Conservation (phyloP, 768 basidiomycete species). For the Leccinum incarnatum region DNA sequence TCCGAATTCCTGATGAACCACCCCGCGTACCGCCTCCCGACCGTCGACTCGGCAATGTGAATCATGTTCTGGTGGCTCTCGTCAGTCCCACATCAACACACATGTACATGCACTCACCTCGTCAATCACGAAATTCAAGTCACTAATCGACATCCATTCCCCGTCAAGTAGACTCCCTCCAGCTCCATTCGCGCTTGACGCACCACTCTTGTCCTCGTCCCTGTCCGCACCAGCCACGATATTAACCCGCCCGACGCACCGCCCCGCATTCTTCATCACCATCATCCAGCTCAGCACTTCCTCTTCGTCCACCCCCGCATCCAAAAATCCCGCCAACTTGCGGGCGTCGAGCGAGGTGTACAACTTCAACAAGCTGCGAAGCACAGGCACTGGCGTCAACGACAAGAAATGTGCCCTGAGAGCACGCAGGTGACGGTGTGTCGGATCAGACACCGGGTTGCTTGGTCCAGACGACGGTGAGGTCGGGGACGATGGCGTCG, state of each 20-base stretch:
- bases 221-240: slow-evolving; percentile 43
- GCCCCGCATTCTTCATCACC: slow-evolving; percentile 88
- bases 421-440: slow-evolving; percentile 77
- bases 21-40: slow-evolving; percentile 89
- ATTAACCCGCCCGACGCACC: slow-evolving; percentile 55
- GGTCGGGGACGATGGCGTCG: slow-evolving; percentile 33
- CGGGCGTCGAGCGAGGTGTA: slow-evolving; percentile 91
- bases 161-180: slow-evolving; percentile 72
- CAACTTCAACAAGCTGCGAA: slow-evolving; percentile 89
- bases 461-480: slow-evolving; percentile 20
- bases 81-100: background rate
- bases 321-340: slow-evolving; percentile 90
- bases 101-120: slow-evolving; percentile 53
- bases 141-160: slow-evolving; percentile 83
- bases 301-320: slow-evolving; percentile 75
- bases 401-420: slow-evolving; percentile 82
- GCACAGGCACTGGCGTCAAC: slow-evolving; percentile 74
- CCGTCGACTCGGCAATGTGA: slow-evolving; percentile 91
- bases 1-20: slow-evolving; percentile 98
- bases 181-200: background rate
- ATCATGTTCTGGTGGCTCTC: slow-evolving; percentile 69
- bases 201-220: slow-evolving; percentile 30
- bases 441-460: slow-evolving; percentile 51
- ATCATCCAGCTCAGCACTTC: slow-evolving; percentile 96
- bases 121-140: slow-evolving; percentile 93